Conservation (phyloP, 75 land plant species). For the Cryptomeria japonica region DNA sequence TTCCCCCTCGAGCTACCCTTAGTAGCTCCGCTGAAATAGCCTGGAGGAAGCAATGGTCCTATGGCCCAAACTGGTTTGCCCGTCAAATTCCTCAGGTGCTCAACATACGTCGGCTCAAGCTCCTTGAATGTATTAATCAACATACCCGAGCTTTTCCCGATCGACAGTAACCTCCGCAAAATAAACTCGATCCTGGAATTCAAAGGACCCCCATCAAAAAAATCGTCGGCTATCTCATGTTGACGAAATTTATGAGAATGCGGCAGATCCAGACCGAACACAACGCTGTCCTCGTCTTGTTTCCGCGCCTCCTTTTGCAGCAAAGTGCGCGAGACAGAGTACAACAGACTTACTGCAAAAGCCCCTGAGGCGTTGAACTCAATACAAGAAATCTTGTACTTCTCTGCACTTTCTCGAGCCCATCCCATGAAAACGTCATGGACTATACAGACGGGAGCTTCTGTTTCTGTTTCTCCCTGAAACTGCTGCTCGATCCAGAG, state of each 20-base stretch:
- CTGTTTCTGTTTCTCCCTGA: neutral
- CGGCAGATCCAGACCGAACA: neutral
- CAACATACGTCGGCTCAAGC: neutral
- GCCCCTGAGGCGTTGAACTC: neutral
- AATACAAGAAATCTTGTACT: neutral
- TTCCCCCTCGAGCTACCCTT: neutral
- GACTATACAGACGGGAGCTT: neutral
- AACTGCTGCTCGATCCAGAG: neutral
- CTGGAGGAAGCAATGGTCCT: neutral
- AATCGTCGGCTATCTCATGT: neutral
- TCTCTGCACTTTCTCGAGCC: neutral
- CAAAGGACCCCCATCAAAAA: neutral
- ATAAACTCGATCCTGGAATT: neutral
- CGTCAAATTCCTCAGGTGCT: neutral
- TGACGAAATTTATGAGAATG: neutral
- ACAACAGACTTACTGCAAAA: neutral
- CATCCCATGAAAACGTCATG: neutral
- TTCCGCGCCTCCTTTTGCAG: neutral
- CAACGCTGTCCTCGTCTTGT: neutral
- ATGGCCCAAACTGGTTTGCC: conserved; percentile 5
- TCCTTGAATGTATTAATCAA: neutral
- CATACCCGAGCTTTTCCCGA: neutral
- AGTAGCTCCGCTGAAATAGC: neutral
- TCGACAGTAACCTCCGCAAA: neutral
- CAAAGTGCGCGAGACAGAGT: neutral